Percentiles rank a stretch among this genome's conserved stretches.
Evolutionary conservation across 2,329 filamentous ascomycete genomes (phyloP).

Genomic region (Sphaerulina populicola): DNA sequence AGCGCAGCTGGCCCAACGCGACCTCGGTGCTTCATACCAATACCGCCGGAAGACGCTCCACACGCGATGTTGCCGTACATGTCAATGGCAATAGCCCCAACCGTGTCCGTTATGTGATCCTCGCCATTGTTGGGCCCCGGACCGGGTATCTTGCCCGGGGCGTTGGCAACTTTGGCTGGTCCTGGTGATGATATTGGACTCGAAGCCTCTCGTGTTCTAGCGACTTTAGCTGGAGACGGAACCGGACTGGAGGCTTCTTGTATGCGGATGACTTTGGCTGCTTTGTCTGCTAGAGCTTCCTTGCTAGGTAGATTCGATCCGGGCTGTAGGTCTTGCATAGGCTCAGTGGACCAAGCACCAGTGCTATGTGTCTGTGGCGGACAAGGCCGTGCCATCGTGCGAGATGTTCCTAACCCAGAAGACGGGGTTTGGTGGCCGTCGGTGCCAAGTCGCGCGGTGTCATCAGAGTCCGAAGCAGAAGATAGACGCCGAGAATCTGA

Average conservation of each 20-base stretch:
- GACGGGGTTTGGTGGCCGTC: not conserved
- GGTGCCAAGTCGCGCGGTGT: constrained; percentile 4
- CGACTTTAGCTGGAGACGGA: not conserved
- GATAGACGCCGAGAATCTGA: constrained; percentile 34
- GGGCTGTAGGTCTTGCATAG: not conserved
- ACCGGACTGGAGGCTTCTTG: not conserved
- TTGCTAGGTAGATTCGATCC: not conserved
- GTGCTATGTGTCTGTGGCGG: not conserved
- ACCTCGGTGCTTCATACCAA: constrained; percentile 95
- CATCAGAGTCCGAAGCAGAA: constrained; percentile 26
- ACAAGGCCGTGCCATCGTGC: not conserved
- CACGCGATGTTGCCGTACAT: constrained; percentile 79
- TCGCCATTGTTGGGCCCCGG: constrained; percentile 21
- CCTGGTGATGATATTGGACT: not conserved
- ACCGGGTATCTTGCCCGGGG: constrained; percentile 1
- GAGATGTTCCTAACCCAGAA: not conserved
- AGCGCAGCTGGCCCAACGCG: constrained; percentile 87
- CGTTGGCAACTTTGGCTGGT: not conserved
- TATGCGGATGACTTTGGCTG: not conserved
- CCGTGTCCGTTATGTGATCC: constrained; percentile 79
- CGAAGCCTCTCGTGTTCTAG: not conserved
- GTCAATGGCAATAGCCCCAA: constrained; percentile 91
- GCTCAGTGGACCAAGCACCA: not conserved
- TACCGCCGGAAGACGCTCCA: constrained; percentile 91
- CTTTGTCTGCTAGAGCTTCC: not conserved